These are phyloP conservation scores for Coprinellus aureogranulatus DNA, from an alignment of 768 basidiomycete species.

Conservation along the genomic window DNA sequence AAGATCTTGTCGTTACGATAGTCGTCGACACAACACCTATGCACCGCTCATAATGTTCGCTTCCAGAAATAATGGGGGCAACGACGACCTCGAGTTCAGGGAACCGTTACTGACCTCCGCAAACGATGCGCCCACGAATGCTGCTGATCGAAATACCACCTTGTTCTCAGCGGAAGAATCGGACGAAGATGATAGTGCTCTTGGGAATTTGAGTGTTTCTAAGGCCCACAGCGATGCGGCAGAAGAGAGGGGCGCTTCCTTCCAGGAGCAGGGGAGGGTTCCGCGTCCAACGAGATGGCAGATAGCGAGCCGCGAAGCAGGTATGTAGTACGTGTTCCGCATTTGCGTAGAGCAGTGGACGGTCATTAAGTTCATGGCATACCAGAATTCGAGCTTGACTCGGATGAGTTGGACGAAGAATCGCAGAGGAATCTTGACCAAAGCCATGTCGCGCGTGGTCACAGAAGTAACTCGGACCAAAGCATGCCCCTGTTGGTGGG, in stretches of 20 bases:
- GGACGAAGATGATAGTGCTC: slow-evolving; percentile 37
- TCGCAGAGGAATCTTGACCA: slow-evolving; percentile 23
- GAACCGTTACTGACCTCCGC: slow-evolving; percentile 63
- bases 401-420: slow-evolving; percentile 72
- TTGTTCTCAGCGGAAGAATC: slow-evolving; percentile 59
- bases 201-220: too few relatives aligned
- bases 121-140: slow-evolving; percentile 42
- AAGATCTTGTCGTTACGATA: neutral
- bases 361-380: slow-evolving; percentile 2
- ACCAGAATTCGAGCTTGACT: slow-evolving; percentile 80
- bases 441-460: slow-evolving; percentile 19
- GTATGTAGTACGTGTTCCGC: slow-evolving; percentile 48
- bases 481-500: slow-evolving; percentile 78
- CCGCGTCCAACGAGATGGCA: slow-evolving; percentile 67
- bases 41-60: slow-evolving; percentile 25
- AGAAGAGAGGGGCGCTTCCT: slow-evolving; percentile 11
- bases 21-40: slow-evolving; percentile 4
- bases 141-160: slow-evolving; percentile 30
- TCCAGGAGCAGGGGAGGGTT: slow-evolving; percentile 1
- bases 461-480: slow-evolving; percentile 46
- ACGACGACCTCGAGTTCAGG: slow-evolving; percentile 39
- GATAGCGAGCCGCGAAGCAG: slow-evolving; percentile 72
- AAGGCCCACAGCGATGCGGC: neutral
- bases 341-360: too few relatives aligned
- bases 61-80: slow-evolving; percentile 26